Evolutionary conservation across 495 filamentous ascomycete genomes (phyloP).

Genomic region (Penicillium lagena): DNA sequence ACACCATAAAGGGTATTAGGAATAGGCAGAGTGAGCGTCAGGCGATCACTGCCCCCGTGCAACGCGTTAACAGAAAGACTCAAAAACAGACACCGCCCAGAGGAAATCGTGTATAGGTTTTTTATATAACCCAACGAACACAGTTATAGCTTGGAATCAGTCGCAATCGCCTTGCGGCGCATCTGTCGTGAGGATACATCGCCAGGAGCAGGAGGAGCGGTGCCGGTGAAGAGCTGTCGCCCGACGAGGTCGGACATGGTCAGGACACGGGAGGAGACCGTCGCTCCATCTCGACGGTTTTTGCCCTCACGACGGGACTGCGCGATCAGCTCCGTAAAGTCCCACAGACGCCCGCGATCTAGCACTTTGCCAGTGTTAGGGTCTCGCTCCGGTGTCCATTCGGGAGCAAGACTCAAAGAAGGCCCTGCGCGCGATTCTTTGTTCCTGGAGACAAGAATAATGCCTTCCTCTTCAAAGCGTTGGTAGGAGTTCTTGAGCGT

Average conservation of each 20-base stretch:
- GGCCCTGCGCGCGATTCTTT: constrained; percentile 49
- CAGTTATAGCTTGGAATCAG: constrained; percentile 27
- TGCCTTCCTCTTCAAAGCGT: constrained; percentile 85
- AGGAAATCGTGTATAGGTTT: background rate
- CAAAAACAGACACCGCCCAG: too few relatives aligned
- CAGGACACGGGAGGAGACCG: constrained; percentile 79
- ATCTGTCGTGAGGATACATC: constrained; percentile 31
- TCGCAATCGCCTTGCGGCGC: constrained; percentile 32
- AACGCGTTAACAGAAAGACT: background rate
- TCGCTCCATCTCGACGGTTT: constrained; percentile 86
- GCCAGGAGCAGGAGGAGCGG: constrained; percentile 20
- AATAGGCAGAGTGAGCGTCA: too few relatives aligned
- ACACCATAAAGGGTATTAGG: too few relatives aligned
- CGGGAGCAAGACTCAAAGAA: constrained; percentile 60
- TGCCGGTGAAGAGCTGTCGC: constrained; percentile 37
- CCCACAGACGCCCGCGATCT: constrained; percentile 72
- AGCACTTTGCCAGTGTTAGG: constrained; percentile 51
- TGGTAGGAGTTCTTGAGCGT: constrained; percentile 88
- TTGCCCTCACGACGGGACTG: constrained; percentile 79
- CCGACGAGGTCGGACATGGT: constrained; percentile 60
- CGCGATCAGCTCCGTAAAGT: constrained; percentile 83
- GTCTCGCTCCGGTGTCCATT: constrained; percentile 73
- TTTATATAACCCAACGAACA: background rate
- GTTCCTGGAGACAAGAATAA: constrained; percentile 64
- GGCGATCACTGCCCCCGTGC: too few relatives aligned